Percentiles rank a stretch among this genome's conserved stretches.
phyloP scores from a whole-genome alignment of 192 early-diverging fungal species.

The Gaertneriomyces semiglobifer region DNA sequence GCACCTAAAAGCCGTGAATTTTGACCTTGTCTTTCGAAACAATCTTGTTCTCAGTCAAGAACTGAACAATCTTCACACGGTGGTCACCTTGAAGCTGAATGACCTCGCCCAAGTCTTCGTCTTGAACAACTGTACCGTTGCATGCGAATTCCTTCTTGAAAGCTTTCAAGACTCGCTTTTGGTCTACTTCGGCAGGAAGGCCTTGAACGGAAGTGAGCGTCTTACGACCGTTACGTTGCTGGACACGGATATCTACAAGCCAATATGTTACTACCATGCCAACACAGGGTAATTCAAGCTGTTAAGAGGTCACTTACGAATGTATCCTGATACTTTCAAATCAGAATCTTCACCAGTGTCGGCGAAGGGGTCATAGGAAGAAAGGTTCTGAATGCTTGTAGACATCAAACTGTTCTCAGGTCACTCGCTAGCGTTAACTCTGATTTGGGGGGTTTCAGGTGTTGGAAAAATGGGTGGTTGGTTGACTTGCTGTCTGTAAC shows the following conservation, averaged over 20 bases:
- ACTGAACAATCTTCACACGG: slow-evolving; percentile 73
- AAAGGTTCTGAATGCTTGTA: slow-evolving; percentile 33
- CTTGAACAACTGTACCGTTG: slow-evolving; percentile 90
- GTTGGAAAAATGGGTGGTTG: too few species aligned
- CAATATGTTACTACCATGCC: slow-evolving; percentile 2
- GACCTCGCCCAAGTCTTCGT: slow-evolving; percentile 86
- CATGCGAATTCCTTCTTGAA: slow-evolving; percentile 98
- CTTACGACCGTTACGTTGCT: slow-evolving; percentile 95
- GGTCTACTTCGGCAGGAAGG: slow-evolving; percentile 77
- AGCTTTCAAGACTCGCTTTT: slow-evolving; percentile 88
- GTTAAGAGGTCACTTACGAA: slow-evolving; percentile 38
- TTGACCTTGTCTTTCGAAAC: slow-evolving; percentile 82
- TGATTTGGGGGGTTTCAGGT: too few species aligned
- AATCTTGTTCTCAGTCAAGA: slow-evolving; percentile 76
- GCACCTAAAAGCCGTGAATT: slow-evolving; percentile 89
- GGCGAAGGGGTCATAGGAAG: slow-evolving; percentile 52
- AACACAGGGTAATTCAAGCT: slow-evolving; percentile 2
- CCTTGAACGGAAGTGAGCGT: slow-evolving; percentile 94
- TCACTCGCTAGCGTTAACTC: too few species aligned
- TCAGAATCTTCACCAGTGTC: slow-evolving; percentile 50
- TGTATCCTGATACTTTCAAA: slow-evolving; percentile 45
- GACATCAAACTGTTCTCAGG: slow-evolving; percentile 18
- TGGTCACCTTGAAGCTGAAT: slow-evolving; percentile 97
- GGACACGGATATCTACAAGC: slow-evolving; percentile 89
- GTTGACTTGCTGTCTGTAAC: too few species aligned